Base-by-base conservation (phyloP, 2,329 filamentous ascomycete species). In the Scopulariopsis brevicaulis region DNA sequence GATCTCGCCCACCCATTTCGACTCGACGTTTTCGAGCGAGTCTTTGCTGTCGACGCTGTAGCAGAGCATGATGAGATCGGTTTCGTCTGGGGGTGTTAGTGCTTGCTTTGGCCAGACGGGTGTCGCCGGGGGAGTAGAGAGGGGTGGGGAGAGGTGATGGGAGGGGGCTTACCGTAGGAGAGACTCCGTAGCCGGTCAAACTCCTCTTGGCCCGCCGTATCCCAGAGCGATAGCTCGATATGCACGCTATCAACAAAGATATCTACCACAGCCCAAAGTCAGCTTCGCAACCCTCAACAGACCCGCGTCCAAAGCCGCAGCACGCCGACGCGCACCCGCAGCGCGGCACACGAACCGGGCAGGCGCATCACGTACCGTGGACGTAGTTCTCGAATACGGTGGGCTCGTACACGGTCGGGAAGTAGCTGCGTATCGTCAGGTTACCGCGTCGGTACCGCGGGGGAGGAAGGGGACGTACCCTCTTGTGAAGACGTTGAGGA, bases 311-410 rank as follows among this genome's bases (percentile, higher is more conserved):
- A 46, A n/a, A 14, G 15, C n/a, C 37, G 14, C 4, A 3, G 15
- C 15, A n/a, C 15, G 40, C n/a, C n/a, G 22, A 20, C 5, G 12
- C 6, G 15, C 22, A 10, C 12, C 14, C 12, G 34, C 28, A 54
- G 40, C 40, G 40, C 40, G 4, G 37, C 37, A 40, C 12, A 4
- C 37, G 40, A 8, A n/a, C 40, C n/a, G n/a, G 46, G 24, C 8
- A 48, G 20, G 43, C 43, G 43, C 20, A 48, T 48, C 43, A 69
- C 80, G 69, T 81, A 95, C 90, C 91, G 71, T 99, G 93, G 62
- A 99, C 93, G 73, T 97, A 99, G 75, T 99, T 99, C 73, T 99
- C 93, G 74, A 96, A 96, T 63, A 96, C 93, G 40, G 93, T 99
- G 58, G 94, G 94, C 74, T 97, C 92, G 77, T 97, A 97, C 68